These are phyloP conservation scores for Batkoa obscura DNA, from an alignment of 371 early-diverging fungal species.

Conservation along the genomic window DNA sequence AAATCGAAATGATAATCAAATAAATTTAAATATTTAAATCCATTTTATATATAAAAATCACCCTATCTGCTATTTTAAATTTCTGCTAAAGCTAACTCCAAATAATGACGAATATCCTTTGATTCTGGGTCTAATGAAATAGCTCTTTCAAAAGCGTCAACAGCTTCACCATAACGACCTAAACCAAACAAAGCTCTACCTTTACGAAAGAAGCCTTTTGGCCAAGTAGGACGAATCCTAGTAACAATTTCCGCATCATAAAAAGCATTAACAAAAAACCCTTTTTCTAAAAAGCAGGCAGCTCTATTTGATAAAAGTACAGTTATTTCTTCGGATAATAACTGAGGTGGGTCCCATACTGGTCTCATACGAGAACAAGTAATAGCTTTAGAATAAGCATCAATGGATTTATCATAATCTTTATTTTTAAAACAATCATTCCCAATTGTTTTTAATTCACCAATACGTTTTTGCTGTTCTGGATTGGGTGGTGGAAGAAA, in stretches of 20 bases:
- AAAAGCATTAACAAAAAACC: constrained; percentile 46
- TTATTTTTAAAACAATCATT: constrained; percentile 44
- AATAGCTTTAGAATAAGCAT: constrained; percentile 50
- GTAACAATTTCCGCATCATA: constrained; percentile 58
- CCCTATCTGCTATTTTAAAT: too few species aligned
- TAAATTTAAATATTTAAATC: too few species aligned
- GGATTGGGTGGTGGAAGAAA: constrained; percentile 56
- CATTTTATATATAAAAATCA: too few species aligned
- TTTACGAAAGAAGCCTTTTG: constrained; percentile 63
- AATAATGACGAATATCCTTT: constrained; percentile 16
- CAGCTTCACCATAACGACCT: constrained; percentile 38
- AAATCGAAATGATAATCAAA: too few species aligned
- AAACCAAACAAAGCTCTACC: constrained; percentile 51
- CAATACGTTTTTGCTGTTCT: constrained; percentile 36
- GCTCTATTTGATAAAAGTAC: constrained; percentile 50
- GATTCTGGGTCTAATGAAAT: constrained; percentile 44
- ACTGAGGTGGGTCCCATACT: constrained; percentile 50
- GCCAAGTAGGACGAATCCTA: constrained; percentile 49
- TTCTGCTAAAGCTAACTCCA: too few species aligned
- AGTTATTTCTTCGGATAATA: constrained; percentile 45
- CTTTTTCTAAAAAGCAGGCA: constrained; percentile 41
- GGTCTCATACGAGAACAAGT: constrained; percentile 47
- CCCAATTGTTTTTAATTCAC: constrained; percentile 47
- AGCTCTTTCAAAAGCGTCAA: constrained; percentile 43
- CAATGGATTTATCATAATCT: constrained; percentile 44